Percentiles rank a stretch among this genome's conserved stretches.
Evolutionary conservation across 2,329 filamentous ascomycete genomes (phyloP).

Genomic region (Aspergillus thermomutatus): DNA sequence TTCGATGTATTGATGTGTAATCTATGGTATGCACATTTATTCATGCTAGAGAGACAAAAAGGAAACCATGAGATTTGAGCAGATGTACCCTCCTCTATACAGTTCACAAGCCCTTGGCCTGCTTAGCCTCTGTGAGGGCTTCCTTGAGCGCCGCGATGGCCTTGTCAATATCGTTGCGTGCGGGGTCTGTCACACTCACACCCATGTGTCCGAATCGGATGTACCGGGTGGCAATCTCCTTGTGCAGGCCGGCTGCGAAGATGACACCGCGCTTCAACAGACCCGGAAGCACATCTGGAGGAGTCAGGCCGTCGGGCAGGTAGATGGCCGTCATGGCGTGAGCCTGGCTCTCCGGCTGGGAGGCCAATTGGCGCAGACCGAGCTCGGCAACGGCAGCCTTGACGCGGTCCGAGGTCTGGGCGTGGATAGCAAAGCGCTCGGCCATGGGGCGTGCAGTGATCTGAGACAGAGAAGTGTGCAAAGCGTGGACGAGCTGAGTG

Average conservation of each 20-base stretch:
- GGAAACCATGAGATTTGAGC: neutral
- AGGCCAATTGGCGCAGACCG: constrained; percentile 81
- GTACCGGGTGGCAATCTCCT: constrained; percentile 90
- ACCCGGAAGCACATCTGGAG: constrained; percentile 79
- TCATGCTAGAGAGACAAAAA: neutral
- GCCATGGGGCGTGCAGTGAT: constrained; percentile 77
- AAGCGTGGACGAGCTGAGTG: constrained; percentile 86
- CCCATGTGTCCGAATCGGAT: constrained; percentile 98
- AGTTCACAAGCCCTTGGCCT: constrained; percentile 47
- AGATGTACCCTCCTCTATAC: neutral
- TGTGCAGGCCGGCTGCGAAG: constrained; percentile 93
- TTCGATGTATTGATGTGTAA: neutral
- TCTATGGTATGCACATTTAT: neutral
- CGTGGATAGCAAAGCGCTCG: constrained; percentile 80
- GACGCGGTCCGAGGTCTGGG: constrained; percentile 73
- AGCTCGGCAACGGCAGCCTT: constrained; percentile 79
- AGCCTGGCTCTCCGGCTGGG: constrained; percentile 84
- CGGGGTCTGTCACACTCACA: constrained; percentile 79
- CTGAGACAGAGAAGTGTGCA: constrained; percentile 84
- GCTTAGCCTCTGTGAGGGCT: constrained; percentile 70
- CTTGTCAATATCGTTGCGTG: constrained; percentile 76
- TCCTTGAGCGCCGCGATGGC: constrained; percentile 75
- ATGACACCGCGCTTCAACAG: constrained; percentile 83
- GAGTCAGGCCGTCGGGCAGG: constrained; percentile 77
- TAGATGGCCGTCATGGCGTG: constrained; percentile 98